Conservation (phyloP, 371 early-diverging fungal genomes). For the Actinomucor elegans region DNA sequence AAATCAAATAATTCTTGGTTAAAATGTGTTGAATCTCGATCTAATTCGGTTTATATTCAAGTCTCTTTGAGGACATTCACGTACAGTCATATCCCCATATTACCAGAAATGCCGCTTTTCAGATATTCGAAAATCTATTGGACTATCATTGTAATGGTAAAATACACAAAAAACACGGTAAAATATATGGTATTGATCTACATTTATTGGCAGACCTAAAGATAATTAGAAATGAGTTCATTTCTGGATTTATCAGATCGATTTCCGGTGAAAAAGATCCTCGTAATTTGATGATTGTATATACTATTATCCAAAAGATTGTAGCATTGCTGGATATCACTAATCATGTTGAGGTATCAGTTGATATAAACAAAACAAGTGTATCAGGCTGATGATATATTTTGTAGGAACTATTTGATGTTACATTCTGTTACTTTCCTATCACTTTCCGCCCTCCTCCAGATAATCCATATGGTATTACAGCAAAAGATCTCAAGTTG, state of each 20-base stretch:
- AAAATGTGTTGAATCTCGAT: too few species aligned
- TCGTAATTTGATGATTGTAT: constrained; percentile 84
- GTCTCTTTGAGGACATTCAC: constrained; percentile 1
- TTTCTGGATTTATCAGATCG: constrained; percentile 78
- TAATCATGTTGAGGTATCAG: constrained; percentile 75
- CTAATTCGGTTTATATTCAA: too few species aligned
- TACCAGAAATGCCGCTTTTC: constrained; percentile 46
- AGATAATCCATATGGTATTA: constrained; percentile 89
- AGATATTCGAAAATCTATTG: constrained; percentile 43
- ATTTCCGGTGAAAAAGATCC: constrained; percentile 98
- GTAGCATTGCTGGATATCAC: constrained; percentile 69
- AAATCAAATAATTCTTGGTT: too few species aligned
- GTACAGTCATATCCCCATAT: constrained; percentile 62
- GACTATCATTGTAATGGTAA: constrained; percentile 25
- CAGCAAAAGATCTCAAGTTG: constrained; percentile 84
- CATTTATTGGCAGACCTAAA: constrained; percentile 23
- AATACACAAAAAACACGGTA: neutral
- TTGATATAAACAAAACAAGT: constrained; percentile 34
- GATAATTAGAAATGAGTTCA: constrained; percentile 58
- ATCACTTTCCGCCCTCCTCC: constrained; percentile 95
- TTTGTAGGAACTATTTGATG: constrained; percentile 91
- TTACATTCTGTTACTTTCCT: constrained; percentile 96
- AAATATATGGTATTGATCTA: neutral
- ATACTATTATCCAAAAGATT: constrained; percentile 68
- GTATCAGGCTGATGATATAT: too few species aligned